Conservation (phyloP, 257 asterid species). For the Capsicum pubescens region DNA sequence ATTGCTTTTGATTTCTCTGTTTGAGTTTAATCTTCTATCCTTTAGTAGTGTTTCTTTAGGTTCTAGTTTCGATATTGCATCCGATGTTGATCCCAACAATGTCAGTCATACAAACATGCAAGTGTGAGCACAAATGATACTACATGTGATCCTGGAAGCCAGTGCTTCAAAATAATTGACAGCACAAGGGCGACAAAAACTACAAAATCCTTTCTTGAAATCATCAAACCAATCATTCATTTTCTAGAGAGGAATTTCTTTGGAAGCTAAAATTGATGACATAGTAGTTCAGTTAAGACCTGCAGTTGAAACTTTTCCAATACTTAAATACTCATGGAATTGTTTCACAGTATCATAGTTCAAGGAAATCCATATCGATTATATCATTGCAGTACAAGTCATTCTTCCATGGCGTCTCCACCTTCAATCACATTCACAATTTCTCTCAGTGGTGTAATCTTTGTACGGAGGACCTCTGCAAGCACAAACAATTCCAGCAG, state of each 20-base stretch:
- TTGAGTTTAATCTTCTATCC: too few relatives aligned
- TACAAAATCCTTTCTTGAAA: too few relatives aligned
- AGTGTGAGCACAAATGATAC: constrained; percentile 62
- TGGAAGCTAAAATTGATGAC: constrained; percentile 37
- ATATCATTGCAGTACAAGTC: constrained; percentile 5
- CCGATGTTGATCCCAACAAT: constrained; percentile 65
- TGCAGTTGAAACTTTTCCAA: constrained; percentile 7
- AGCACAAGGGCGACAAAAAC: constrained; percentile 60
- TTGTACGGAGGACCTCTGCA: constrained; percentile 80
- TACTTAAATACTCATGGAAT: background rate
- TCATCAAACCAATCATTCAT: constrained; percentile 36
- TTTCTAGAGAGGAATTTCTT: constrained; percentile 45
- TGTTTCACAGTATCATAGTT: background rate
- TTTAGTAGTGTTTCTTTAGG: too few relatives aligned
- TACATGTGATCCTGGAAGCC: constrained; percentile 85
- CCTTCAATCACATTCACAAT: constrained; percentile 66
- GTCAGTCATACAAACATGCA: constrained; percentile 67
- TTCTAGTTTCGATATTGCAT: too few relatives aligned
- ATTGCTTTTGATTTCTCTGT: too few relatives aligned
- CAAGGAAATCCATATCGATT: background rate
- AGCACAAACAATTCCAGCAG: constrained; percentile 12
- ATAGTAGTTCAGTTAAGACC: background rate
- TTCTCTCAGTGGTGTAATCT: constrained; percentile 81
- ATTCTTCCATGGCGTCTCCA: constrained; percentile 84
- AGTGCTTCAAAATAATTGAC: constrained; percentile 91